Conservation (phyloP, 1,284 basidiomycete species). For the Cryptococcus sp. region DNA sequence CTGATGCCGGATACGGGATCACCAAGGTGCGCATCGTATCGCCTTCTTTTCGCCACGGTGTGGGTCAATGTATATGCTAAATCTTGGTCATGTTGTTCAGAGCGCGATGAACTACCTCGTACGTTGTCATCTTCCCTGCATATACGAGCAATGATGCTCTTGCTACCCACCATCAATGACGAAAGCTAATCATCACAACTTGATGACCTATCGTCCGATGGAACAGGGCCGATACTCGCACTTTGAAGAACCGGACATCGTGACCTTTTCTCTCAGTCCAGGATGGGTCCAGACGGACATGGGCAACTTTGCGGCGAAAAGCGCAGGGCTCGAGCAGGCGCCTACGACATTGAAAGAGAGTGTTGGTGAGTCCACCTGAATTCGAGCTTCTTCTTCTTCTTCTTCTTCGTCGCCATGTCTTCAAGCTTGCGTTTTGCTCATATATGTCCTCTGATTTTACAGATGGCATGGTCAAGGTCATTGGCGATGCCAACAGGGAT, state of each 20-base stretch:
- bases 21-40: conserved; percentile 20
- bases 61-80: neutral
- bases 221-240: conserved; percentile 19
- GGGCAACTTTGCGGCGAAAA: conserved; percentile 23
- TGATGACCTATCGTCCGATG: neutral
- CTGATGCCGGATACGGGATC: conserved; percentile 30
- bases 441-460: neutral
- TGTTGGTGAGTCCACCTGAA: conserved; percentile 17
- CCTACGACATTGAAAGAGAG: conserved; percentile 28
- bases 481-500: conserved; percentile 29
- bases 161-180: neutral
- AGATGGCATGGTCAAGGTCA: conserved; percentile 32
- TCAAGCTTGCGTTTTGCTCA: neutral
- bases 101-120: conserved; percentile 19
- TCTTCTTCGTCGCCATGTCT: neutral
- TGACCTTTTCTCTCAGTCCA: conserved; percentile 27
- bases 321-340: conserved; percentile 23
- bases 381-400: neutral
- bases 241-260: conserved; percentile 27
- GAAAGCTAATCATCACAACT: no score
- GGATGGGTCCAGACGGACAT: conserved; percentile 37
- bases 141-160: neutral
- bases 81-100: neutral
- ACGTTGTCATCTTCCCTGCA: neutral
- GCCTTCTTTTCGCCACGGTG: neutral